These are phyloP conservation scores for Senna siamea DNA, from an alignment of 306 rosid species.

Conservation along the genomic window DNA sequence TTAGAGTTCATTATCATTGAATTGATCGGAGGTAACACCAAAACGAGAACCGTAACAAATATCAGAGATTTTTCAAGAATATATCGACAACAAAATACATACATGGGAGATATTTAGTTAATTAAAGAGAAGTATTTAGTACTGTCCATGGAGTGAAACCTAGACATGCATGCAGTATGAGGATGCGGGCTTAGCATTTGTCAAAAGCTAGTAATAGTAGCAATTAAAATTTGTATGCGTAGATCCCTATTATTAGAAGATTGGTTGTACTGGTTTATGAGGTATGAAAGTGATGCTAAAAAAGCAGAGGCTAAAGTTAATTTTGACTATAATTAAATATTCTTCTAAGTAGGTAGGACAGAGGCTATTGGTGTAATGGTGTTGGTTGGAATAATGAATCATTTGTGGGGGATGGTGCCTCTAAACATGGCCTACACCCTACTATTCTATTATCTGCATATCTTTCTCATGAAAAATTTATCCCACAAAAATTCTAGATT, in stretches of 20 bases:
- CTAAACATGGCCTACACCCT: not conserved
- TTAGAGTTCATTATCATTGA: not conserved
- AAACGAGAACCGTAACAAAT: not conserved
- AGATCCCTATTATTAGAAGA: not conserved
- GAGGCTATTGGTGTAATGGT: not conserved
- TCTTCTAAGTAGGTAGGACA: not conserved
- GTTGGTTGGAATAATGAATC: not conserved
- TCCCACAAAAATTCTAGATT: not conserved
- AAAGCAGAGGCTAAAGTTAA: not conserved
- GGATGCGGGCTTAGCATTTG: too few relatives aligned
- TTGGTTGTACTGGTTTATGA: not conserved
- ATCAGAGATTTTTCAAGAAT: too few relatives aligned
- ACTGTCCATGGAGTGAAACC: not conserved
- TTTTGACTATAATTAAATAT: not conserved
- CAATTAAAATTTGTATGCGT: too few relatives aligned
- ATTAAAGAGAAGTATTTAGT: too few relatives aligned
- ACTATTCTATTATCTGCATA: not conserved
- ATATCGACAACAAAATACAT: too few relatives aligned
- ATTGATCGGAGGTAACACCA: not conserved
- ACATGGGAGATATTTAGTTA: too few relatives aligned
- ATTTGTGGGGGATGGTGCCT: not conserved
- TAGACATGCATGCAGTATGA: too few relatives aligned
- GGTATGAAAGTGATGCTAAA: not conserved
- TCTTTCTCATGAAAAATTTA: not conserved
- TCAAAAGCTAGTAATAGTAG: too few relatives aligned